Base-by-base conservation (phyloP, 805 yeast species). In the Yamadazyma philogaea region DNA sequence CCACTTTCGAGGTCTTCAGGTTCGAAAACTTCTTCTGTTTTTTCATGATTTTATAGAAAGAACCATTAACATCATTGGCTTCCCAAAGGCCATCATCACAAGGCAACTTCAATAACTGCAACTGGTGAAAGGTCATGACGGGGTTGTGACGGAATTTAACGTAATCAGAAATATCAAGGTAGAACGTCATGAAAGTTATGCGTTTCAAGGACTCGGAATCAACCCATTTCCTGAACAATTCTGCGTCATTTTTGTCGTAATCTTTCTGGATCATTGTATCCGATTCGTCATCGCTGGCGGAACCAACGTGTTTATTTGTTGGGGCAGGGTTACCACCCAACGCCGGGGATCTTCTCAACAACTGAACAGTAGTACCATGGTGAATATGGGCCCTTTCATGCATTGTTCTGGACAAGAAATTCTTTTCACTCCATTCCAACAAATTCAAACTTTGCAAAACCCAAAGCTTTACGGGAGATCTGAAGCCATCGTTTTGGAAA, bases 301-400 rank as follows among this genome's bases (percentile, higher is more conserved):
- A 33, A 8, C 31, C 10, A 27, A 18, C 30, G 18, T 33, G 15
- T 15, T 39, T 40, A 18, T 12, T 18, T 12, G 27, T 35, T 10
- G 39, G 40, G 3, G 46, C 62, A 0, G 88, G 86, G 43, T 83
- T 78, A 0, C 89, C 89, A 11, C 89, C 89, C 26, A 87, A 61
- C 1, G 84, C 76, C 1, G 95, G 87, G 0, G 87, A 79, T 51
- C 96, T 70, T 50, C 95, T 66, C 38, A 87, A 63, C 33, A 87
- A 63, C 60, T 87, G 96, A 31, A 87, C 81, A 0, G 90, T 81
- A 0, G 95, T 84, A 4, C 93, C 96, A 59, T 87, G 96, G 57
- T 88, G 95, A 16, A 88, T 66, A 60, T 84, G 91, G 0, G 87
- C 85, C 37, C 96, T 63, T 62, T 87, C 96, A 57, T 87, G 96